phyloP scores from a whole-genome alignment of 1,284 basidiomycete genomes.

The Irpex sp. region DNA sequence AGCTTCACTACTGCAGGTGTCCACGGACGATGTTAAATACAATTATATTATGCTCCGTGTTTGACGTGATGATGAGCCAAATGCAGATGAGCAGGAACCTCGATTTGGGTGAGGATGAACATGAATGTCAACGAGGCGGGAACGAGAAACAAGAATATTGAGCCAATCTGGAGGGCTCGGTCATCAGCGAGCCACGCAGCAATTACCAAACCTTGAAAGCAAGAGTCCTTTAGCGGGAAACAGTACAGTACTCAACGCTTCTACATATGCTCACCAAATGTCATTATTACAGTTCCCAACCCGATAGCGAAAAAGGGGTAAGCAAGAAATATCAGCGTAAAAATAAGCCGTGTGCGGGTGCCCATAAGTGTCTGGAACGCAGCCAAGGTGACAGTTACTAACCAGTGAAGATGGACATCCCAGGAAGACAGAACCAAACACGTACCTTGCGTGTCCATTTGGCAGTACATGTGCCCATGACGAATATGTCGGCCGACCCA shows the following conservation, averaged over 20 bases:
- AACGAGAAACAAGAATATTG: not conserved
- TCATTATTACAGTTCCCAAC: too few species aligned
- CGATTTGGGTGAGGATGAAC: not conserved
- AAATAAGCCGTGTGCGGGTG: not conserved
- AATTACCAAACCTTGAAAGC: not conserved
- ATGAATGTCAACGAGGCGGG: not conserved
- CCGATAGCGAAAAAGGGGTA: not conserved
- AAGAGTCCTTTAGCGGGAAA: not conserved
- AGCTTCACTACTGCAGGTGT: too few species aligned
- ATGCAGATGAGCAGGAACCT: not conserved
- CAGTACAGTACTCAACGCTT: too few species aligned
- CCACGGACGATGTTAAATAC: too few species aligned
- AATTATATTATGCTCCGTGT: too few species aligned
- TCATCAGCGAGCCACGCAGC: not conserved
- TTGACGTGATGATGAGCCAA: too few species aligned
- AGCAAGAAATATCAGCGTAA: not conserved
- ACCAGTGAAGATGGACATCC: too few species aligned
- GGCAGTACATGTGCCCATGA: not conserved
- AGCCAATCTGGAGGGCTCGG: not conserved
- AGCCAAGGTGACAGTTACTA: not conserved
- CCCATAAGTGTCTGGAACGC: not conserved
- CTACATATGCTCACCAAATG: too few species aligned
- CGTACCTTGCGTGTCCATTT: not conserved
- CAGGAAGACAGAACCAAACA: not conserved
- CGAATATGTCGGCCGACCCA: not conserved